These are phyloP conservation scores for Xylaria nigripes DNA, from an alignment of 495 filamentous ascomycete species.

Conservation along the genomic window DNA sequence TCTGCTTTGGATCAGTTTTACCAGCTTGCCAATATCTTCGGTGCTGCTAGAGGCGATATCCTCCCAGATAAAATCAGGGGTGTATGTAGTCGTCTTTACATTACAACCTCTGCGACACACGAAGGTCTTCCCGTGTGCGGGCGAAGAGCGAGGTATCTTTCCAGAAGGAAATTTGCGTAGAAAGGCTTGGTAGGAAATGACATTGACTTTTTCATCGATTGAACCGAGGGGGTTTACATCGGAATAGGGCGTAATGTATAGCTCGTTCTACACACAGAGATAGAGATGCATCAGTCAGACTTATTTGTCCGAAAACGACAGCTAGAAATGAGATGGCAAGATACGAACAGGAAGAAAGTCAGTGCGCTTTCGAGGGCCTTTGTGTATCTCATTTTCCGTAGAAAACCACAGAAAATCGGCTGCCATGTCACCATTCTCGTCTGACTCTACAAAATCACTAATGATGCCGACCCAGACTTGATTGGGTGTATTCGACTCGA, in stretches of 20 bases:
- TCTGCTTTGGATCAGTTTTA: constrained; percentile 55
- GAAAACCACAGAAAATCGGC: constrained; percentile 87
- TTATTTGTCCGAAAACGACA: neutral
- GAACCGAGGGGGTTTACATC: constrained; percentile 81
- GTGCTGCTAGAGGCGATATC: constrained; percentile 58
- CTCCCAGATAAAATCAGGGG: constrained; percentile 88
- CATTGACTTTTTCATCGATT: constrained; percentile 77
- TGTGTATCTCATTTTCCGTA: constrained; percentile 77
- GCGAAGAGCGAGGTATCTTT: constrained; percentile 60
- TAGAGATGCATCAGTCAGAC: constrained; percentile 7
- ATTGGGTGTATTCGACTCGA: constrained; percentile 71
- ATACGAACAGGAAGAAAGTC: constrained; percentile 61
- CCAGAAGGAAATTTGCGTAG: constrained; percentile 63
- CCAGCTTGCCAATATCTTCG: constrained; percentile 54
- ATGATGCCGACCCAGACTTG: constrained; percentile 90
- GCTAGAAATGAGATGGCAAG: neutral
- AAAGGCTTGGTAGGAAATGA: constrained; percentile 67
- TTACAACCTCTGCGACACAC: constrained; percentile 86
- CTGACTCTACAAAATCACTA: constrained; percentile 63
- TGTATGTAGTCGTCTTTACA: constrained; percentile 80
- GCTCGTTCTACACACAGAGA: constrained; percentile 55
- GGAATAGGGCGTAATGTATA: constrained; percentile 79
- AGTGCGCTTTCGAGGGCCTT: constrained; percentile 69
- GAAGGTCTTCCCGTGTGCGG: constrained; percentile 80
- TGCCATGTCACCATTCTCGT: constrained; percentile 55